Evolutionary conservation across 164 flowering plant species (phyloP), one percentile per base, ranked within the genome.

Genomic region (Vitis labrusca): DNA sequence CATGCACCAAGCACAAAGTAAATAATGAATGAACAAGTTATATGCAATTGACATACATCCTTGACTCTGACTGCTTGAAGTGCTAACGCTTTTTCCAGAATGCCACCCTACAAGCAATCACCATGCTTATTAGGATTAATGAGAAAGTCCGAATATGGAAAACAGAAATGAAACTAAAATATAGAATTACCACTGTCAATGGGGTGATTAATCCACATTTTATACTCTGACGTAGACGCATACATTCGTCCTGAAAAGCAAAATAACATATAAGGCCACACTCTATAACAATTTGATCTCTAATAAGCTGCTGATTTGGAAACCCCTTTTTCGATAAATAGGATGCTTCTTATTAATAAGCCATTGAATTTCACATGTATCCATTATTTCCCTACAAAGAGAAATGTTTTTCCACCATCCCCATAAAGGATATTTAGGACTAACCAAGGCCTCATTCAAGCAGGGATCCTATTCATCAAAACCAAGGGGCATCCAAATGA

Each of bases 161-260:
- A 12, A 29, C 17, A 52, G 19, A 63, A 37, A 54, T 11, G 29
- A 23, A 48, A 59, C 10, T 10, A 27, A 54, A 29, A 74, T 2
- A 54, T 50, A 60, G 51, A 66, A 66, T 81, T 90, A 95, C 99
- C 98, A 95, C 96, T 49, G 94, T 93, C 79, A 91, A 74, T 58
- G 89, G 83, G 65, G 75, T 85, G 63, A 95, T 85, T n/a, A 91
- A 78, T 74, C 99, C 99, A 88, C 94, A 93, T 69, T 90, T 95
- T 67, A 95, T 95, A 69, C 99, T 91, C 79, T 93, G 98, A 50
- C 97, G 91, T 55, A 95, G 80, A 51, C 98, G 88, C 78, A 84
- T 93, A 84, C 98, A 93, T 76, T 95, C 99, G 63, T 93, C 99
- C 99, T 95, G 61, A 65, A n/a, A 72, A 30, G 17, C 29, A 71